Percentiles rank a stretch among this genome's conserved stretches.
phyloP scores from a whole-genome alignment of 768 basidiomycete genomes.

The Pluteus cervinus region DNA sequence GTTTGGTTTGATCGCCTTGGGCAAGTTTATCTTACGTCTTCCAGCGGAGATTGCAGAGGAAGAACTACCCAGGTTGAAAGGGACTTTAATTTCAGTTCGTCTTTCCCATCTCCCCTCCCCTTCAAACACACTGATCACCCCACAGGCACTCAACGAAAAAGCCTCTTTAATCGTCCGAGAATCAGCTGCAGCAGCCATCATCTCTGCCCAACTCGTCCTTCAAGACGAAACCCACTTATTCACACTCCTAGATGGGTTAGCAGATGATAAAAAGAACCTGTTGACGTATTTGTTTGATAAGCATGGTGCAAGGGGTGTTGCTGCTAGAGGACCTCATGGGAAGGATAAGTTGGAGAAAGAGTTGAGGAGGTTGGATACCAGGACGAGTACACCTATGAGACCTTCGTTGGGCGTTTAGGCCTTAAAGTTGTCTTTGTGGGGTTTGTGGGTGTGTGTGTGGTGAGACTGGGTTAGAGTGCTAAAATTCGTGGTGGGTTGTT shows the following conservation, averaged over 20 bases:
- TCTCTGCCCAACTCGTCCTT: conserved; percentile 78
- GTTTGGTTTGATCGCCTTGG: conserved; percentile 78
- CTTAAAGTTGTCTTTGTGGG: too few species aligned
- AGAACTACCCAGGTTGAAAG: conserved; percentile 71
- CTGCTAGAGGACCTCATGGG: conserved; percentile 34
- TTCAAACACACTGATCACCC: conserved; percentile 6
- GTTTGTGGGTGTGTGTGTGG: too few species aligned
- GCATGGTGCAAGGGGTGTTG: conserved; percentile 61
- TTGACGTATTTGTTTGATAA: conserved; percentile 88
- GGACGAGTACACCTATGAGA: conserved; percentile 68
- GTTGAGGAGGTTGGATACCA: conserved; percentile 72
- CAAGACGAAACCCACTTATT: conserved; percentile 83
- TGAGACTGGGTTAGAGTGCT: too few species aligned
- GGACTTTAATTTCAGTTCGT: conserved; percentile 64
- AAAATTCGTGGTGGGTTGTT: too few species aligned
- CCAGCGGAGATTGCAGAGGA: conserved; percentile 85
- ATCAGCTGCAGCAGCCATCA: conserved; percentile 75
- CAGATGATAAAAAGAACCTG: conserved; percentile 89
- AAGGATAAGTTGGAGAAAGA: conserved; percentile 74
- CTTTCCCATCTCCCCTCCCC: background rate
- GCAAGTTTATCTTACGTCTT: conserved; percentile 75
- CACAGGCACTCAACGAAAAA: conserved; percentile 64
- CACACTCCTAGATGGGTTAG: conserved; percentile 69
- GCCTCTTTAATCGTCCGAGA: conserved; percentile 76
- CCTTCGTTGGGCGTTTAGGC: too few species aligned